These are phyloP conservation scores for Funneliformis caledonium DNA, from an alignment of 371 early-diverging fungal species.

Conservation along the genomic window DNA sequence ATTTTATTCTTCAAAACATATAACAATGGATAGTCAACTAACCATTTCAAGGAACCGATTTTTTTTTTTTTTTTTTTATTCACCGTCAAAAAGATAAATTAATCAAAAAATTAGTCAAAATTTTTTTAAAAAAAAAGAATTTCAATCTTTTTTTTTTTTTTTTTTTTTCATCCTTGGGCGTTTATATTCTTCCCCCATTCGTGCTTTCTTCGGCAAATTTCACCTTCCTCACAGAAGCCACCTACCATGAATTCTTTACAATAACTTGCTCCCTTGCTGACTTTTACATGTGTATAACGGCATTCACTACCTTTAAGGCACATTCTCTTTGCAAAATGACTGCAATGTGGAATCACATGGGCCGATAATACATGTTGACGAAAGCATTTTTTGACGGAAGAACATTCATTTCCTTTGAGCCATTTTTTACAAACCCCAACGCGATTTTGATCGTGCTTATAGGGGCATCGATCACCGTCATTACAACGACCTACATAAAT, in stretches of 20 bases:
- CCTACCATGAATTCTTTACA: conserved; percentile 28
- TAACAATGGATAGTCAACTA: too few relatives aligned
- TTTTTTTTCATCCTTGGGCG: not conserved
- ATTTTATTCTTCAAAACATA: too few relatives aligned
- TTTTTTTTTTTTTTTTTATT: too few relatives aligned
- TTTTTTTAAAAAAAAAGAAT: too few relatives aligned
- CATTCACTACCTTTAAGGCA: conserved; percentile 32
- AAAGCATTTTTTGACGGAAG: not conserved
- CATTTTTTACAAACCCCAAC: conserved; percentile 30
- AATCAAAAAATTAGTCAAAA: too few relatives aligned
- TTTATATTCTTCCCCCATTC: not conserved
- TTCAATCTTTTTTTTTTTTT: too few relatives aligned
- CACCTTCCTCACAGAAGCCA: conserved; percentile 27
- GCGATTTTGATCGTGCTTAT: conserved; percentile 9
- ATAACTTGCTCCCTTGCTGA: conserved; percentile 6
- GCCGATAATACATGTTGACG: conserved; percentile 18
- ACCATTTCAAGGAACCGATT: too few relatives aligned
- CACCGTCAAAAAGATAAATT: too few relatives aligned
- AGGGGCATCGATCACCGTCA: conserved; percentile 18
- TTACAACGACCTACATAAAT: conserved; percentile 28
- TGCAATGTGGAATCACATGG: conserved; percentile 31
- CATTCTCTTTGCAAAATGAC: conserved; percentile 20
- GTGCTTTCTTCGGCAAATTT: conserved; percentile 30
- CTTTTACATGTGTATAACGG: conserved; percentile 37
- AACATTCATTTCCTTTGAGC: conserved; percentile 10